Evolutionary conservation across 768 basidiomycete genomes (phyloP).

Genomic region (Ramaria sp.): DNA sequence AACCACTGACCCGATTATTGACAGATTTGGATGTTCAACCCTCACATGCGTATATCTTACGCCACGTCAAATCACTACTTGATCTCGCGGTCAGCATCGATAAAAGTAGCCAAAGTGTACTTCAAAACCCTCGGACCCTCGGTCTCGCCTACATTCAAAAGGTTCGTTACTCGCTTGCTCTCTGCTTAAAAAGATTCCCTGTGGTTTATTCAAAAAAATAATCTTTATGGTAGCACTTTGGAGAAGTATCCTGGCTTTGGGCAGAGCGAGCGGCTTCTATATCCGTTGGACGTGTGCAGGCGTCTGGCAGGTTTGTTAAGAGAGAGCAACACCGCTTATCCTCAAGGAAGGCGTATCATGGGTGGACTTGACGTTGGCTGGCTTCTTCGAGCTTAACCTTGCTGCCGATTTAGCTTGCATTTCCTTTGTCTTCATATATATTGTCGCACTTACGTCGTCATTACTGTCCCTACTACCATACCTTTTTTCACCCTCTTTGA

Average conservation of each 20-base stretch:
- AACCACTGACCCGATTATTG: not conserved
- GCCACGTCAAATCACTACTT: conserved; percentile 40
- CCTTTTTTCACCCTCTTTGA: too few relatives aligned
- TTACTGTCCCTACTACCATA: too few relatives aligned
- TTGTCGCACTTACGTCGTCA: not conserved
- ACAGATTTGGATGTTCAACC: conserved; percentile 94
- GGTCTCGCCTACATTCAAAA: conserved; percentile 38
- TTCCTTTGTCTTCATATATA: not conserved
- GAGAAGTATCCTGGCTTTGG: conserved; percentile 72
- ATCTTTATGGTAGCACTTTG: conserved; percentile 34
- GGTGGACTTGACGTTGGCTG: conserved; percentile 77
- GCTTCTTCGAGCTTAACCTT: conserved; percentile 30
- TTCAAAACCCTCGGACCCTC: conserved; percentile 69
- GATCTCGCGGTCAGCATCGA: conserved; percentile 49
- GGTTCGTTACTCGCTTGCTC: conserved; percentile 19
- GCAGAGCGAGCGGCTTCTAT: conserved; percentile 80
- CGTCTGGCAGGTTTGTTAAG: conserved; percentile 57
- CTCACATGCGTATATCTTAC: conserved; percentile 72
- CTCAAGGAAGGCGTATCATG: conserved; percentile 65
- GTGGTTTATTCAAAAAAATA: too few relatives aligned
- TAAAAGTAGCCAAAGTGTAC: conserved; percentile 72
- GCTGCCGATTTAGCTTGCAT: too few relatives aligned
- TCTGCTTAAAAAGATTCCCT: too few relatives aligned
- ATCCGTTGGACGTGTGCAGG: conserved; percentile 69
- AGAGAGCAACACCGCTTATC: conserved; percentile 72